phyloP scores from a whole-genome alignment of 495 filamentous ascomycete species.

The Neurospora sp. region DNA sequence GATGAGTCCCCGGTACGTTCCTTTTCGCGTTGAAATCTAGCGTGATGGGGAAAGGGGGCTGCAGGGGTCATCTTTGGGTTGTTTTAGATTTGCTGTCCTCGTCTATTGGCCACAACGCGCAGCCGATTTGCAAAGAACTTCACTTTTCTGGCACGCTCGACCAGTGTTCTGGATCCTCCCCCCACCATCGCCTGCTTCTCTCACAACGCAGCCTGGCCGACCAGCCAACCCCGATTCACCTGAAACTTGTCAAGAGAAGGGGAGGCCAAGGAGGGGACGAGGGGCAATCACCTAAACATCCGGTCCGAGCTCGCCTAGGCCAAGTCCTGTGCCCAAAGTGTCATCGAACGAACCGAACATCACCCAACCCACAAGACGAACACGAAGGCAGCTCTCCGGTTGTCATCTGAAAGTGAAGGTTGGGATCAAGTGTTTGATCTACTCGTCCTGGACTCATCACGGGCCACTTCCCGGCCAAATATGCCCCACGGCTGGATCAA shows the following conservation, averaged over 20 bases:
- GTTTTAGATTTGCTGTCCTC: background rate
- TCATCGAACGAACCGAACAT: background rate
- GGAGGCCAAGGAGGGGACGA: conserved; percentile 11
- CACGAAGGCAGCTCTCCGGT: background rate
- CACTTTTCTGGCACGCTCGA: background rate
- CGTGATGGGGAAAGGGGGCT: background rate
- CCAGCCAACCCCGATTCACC: conserved; percentile 3
- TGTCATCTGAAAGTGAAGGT: background rate
- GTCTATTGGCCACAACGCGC: no score
- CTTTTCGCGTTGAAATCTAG: background rate
- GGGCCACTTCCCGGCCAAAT: background rate
- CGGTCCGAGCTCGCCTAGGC: background rate
- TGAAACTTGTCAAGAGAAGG: conserved; percentile 23
- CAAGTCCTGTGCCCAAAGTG: background rate
- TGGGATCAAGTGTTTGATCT: background rate
- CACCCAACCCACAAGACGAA: background rate
- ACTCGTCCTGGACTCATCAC: background rate
- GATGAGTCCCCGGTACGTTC: background rate
- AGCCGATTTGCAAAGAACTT: no score
- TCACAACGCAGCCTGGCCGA: background rate
- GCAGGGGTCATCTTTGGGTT: background rate
- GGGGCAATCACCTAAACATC: conserved; percentile 4
- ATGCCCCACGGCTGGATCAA: background rate
- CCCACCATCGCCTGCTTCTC: background rate
- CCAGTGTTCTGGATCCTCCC: background rate